phyloP scores from a whole-genome alignment of 495 filamentous ascomycete species.

The Penicillium argentinense region DNA sequence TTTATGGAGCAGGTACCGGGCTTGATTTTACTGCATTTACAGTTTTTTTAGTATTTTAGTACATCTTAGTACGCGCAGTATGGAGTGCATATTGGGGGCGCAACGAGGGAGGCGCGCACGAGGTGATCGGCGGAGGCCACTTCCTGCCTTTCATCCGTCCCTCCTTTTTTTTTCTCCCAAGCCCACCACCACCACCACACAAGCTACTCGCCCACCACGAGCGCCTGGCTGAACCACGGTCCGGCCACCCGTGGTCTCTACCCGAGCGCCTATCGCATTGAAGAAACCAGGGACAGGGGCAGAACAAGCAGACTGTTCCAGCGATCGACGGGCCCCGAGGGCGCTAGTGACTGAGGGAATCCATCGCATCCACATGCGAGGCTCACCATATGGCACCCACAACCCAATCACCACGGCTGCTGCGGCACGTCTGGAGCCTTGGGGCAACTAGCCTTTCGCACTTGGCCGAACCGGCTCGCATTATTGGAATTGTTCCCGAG shows the following conservation, averaged over 20 bases:
- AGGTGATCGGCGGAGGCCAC: too few relatives aligned
- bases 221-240: slow-evolving; percentile 9
- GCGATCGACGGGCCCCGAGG: slow-evolving; percentile 12
- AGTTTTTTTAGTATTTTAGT: not conserved
- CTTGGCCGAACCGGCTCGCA: slow-evolving; percentile 3
- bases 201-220: too few relatives aligned
- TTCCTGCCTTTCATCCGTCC: too few relatives aligned
- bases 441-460: slow-evolving; percentile 12
- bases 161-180: not conserved
- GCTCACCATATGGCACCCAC: too few relatives aligned
- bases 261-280: slow-evolving; percentile 12
- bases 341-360: slow-evolving; percentile 2
- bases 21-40: not conserved
- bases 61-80: too few relatives aligned
- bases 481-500: slow-evolving; percentile 11
- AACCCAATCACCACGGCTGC: slow-evolving; percentile 1
- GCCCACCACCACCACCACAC: too few relatives aligned
- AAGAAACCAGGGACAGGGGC: slow-evolving; percentile 14
- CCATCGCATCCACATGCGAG: not conserved
- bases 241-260: not conserved
- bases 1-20: slow-evolving; percentile 11
- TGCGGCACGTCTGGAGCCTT: not conserved
- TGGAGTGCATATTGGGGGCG: too few relatives aligned
- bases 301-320: slow-evolving; percentile 3
- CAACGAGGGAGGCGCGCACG: too few relatives aligned